Conservation (phyloP, 495 filamentous ascomycete species). For the Xylaria castorea region DNA sequence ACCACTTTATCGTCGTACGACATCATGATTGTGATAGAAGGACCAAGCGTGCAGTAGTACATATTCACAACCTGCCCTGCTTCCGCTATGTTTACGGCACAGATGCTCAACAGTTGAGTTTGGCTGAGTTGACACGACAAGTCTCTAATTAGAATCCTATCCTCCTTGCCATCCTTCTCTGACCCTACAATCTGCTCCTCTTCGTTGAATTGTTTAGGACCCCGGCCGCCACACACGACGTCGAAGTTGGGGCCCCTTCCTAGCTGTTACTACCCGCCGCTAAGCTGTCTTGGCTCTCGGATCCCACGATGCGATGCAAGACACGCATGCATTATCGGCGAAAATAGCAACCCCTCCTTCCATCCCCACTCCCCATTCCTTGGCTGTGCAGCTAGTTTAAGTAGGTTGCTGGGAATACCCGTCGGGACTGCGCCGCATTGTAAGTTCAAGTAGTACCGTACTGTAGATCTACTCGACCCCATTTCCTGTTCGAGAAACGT, state of each 20-base stretch:
- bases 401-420: background rate
- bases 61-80: background rate
- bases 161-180: background rate
- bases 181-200: background rate
- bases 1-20: conserved; percentile 11
- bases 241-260: conserved; percentile 1
- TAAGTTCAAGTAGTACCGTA: background rate
- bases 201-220: background rate
- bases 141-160: background rate
- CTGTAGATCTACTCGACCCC: background rate
- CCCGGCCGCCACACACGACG: conserved; percentile 3
- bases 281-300: conserved; percentile 15
- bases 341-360: conserved; percentile 8
- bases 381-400: background rate
- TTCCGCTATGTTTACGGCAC: background rate
- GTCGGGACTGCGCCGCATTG: background rate
- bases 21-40: conserved; percentile 2
- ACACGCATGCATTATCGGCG: conserved; percentile 23
- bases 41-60: conserved; percentile 4
- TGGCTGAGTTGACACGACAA: background rate
- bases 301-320: conserved; percentile 28
- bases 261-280: conserved; percentile 26
- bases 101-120: background rate
- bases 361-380: conserved; percentile 10
- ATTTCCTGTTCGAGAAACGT: background rate